These are phyloP conservation scores for Dothidotthia symphoricarpi DNA, from an alignment of 2,329 filamentous ascomycete species.

Conservation along the genomic window DNA sequence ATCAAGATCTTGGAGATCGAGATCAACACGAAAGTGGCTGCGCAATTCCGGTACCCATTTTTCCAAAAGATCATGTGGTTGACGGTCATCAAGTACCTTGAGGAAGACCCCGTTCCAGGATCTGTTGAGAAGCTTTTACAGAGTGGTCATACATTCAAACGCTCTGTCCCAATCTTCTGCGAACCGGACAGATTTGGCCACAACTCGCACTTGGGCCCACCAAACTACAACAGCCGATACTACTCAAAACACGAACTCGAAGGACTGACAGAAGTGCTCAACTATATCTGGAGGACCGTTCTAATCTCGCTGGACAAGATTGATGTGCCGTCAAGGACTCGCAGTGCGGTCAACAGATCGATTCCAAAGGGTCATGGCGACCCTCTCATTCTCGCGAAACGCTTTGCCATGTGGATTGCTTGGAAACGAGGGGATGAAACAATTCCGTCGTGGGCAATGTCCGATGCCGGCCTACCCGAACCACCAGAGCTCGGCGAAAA, in stretches of 20 bases:
- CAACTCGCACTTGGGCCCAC: conserved; percentile 51
- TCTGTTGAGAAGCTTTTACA: conserved; percentile 56
- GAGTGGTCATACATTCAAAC: conserved; percentile 56
- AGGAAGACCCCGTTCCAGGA: conserved; percentile 62
- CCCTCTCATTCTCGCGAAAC: conserved; percentile 58
- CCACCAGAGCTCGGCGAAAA: conserved; percentile 44
- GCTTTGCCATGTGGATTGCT: conserved; percentile 64
- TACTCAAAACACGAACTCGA: conserved; percentile 63
- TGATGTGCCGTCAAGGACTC: conserved; percentile 59
- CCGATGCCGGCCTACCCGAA: conserved; percentile 54
- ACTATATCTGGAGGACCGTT: conserved; percentile 63
- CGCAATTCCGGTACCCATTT: conserved; percentile 65
- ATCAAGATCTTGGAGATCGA: conserved; percentile 65
- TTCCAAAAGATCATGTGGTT: conserved; percentile 72
- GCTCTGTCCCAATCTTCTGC: conserved; percentile 57
- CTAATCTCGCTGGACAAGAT: conserved; percentile 61
- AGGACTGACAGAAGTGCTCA: conserved; percentile 58
- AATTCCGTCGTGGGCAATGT: conserved; percentile 61
- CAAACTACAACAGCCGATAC: conserved; percentile 59
- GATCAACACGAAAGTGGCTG: conserved; percentile 64
- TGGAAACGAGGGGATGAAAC: conserved; percentile 66
- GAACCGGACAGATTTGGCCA: conserved; percentile 57
- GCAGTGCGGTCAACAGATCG: conserved; percentile 60
- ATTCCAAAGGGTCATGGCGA: conserved; percentile 64
- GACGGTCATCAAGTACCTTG: conserved; percentile 62